Evolutionary conservation across 257 asterid species (phyloP).

Genomic region (Primulina huaijiensis): DNA sequence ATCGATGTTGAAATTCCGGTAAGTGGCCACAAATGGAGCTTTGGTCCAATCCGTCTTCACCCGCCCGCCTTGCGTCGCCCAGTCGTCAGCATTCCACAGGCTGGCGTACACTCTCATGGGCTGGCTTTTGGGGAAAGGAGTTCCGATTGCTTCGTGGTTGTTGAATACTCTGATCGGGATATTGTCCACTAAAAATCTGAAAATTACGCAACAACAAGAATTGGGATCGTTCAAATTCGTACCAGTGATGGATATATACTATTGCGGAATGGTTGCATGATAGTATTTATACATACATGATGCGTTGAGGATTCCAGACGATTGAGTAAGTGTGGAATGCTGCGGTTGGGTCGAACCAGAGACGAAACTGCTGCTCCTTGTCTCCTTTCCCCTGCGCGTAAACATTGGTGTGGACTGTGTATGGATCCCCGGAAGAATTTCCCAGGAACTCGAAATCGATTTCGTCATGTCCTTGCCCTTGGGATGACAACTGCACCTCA

Average conservation of each 20-base stretch:
- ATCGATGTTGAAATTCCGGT: constrained; percentile 39
- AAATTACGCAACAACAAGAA: background rate
- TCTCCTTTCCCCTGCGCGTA: constrained; percentile 39
- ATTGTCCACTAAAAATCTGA: constrained; percentile 53
- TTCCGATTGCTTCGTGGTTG: constrained; percentile 36
- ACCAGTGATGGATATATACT: background rate
- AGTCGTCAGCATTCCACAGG: constrained; percentile 58
- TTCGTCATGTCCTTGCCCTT: constrained; percentile 38
- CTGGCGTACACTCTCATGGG: constrained; percentile 53
- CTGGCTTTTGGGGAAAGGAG: constrained; percentile 42
- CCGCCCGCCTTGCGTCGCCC: constrained; percentile 58
- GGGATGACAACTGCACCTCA: constrained; percentile 32
- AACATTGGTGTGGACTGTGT: constrained; percentile 44
- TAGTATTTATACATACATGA: constrained; percentile 25
- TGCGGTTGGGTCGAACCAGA: constrained; percentile 43
- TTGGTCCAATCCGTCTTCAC: constrained; percentile 51
- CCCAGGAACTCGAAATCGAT: constrained; percentile 49
- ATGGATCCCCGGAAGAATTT: constrained; percentile 32
- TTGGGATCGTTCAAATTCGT: constrained; percentile 6
- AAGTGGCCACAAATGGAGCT: constrained; percentile 48
- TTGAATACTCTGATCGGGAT: constrained; percentile 46
- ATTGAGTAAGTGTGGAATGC: constrained; percentile 43
- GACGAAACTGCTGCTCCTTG: constrained; percentile 44
- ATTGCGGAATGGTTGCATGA: no score
- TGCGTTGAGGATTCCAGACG: constrained; percentile 40